Percentiles rank a stretch among this genome's conserved stretches.
These are phyloP conservation scores for Geotrichum macrosporum DNA, from an alignment of 1,139 yeast species.

Conservation along the genomic window DNA sequence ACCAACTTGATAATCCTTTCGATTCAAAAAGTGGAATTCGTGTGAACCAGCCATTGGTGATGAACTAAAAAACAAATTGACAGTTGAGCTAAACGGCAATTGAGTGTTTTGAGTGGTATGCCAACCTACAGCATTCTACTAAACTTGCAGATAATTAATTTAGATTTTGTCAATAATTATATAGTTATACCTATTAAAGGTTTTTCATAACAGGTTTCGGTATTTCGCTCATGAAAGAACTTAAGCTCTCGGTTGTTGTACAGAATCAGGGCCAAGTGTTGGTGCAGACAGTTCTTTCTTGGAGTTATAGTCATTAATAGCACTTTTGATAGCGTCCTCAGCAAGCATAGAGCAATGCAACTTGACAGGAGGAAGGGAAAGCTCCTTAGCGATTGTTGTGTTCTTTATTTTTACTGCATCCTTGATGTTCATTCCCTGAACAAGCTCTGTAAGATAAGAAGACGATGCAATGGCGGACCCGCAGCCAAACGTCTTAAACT, in stretches of 20 bases:
- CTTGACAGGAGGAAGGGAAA: constrained; percentile 93
- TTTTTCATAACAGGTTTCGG: not conserved
- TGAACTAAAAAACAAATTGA: too few species aligned
- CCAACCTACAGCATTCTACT: too few species aligned
- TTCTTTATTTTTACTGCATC: constrained; percentile 90
- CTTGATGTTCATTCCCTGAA: constrained; percentile 89
- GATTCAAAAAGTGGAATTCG: too few species aligned
- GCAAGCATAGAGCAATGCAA: constrained; percentile 98
- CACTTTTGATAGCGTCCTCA: constrained; percentile 96
- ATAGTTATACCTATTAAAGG: too few species aligned
- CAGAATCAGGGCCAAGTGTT: constrained; percentile 36
- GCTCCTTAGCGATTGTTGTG: constrained; percentile 87
- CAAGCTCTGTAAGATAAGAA: constrained; percentile 90
- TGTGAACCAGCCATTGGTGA: too few species aligned
- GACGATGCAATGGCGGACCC: constrained; percentile 97
- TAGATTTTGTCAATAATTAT: too few species aligned
- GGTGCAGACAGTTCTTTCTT: constrained; percentile 46
- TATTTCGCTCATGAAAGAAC: not conserved
- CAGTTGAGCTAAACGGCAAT: too few species aligned
- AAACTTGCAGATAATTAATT: too few species aligned
- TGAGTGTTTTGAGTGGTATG: too few species aligned
- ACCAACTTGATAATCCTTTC: too few species aligned
- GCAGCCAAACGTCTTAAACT: constrained; percentile 97
- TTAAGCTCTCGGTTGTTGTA: not conserved
- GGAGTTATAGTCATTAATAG: constrained; percentile 87